Evolutionary conservation across 2,329 filamentous ascomycete genomes (phyloP).

Genomic region (Tolypocladium inflatum): DNA sequence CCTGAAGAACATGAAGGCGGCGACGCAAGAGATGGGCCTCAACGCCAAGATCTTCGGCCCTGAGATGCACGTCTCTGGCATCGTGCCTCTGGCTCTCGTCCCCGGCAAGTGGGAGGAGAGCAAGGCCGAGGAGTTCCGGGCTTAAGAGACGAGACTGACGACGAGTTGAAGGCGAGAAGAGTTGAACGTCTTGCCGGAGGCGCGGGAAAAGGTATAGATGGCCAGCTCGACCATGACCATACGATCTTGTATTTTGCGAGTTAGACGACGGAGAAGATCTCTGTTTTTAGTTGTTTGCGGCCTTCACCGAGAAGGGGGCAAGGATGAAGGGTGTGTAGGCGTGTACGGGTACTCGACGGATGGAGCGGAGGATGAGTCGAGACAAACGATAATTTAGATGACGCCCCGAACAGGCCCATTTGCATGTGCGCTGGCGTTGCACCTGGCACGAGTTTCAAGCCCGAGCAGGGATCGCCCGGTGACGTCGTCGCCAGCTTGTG

Average conservation of each 20-base stretch:
- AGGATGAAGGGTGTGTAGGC: background rate
- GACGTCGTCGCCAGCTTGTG: background rate
- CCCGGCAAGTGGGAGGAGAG: slow-evolving; percentile 55
- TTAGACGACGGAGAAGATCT: slow-evolving; percentile 16
- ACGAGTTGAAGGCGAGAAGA: background rate
- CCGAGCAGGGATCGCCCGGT: background rate
- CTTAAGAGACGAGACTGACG: slow-evolving; percentile 23
- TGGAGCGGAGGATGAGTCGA: background rate
- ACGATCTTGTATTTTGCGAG: slow-evolving; percentile 23
- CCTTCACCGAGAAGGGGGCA: slow-evolving; percentile 1
- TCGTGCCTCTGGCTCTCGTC: slow-evolving; percentile 81
- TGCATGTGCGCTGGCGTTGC: background rate
- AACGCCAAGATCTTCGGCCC: slow-evolving; percentile 54
- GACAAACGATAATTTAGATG: slow-evolving; percentile 1
- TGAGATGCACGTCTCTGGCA: slow-evolving; percentile 96
- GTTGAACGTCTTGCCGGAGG: background rate
- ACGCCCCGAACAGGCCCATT: background rate
- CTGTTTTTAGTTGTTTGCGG: background rate
- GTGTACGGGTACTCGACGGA: slow-evolving; percentile 2
- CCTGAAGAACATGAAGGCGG: slow-evolving; percentile 98
- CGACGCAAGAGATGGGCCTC: slow-evolving; percentile 86
- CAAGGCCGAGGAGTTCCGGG: slow-evolving; percentile 52
- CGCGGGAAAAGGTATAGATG: slow-evolving; percentile 8
- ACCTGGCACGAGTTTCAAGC: background rate
- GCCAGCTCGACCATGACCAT: slow-evolving; percentile 10